Conservation (phyloP, 768 basidiomycete species). For the Suillus spraguei region DNA sequence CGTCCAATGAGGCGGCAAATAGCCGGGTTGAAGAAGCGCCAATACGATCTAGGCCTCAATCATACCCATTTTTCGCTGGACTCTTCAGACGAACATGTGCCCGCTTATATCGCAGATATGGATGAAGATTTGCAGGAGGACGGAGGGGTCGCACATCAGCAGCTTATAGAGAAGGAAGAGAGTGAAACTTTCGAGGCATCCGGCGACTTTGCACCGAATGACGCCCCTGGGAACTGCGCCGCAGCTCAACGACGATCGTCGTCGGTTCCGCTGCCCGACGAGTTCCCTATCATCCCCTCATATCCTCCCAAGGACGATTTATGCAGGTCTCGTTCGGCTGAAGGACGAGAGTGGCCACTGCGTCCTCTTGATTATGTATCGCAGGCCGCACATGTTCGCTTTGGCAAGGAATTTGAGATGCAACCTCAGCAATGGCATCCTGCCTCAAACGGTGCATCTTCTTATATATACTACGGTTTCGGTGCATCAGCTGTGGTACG, state of each 20-base stretch:
- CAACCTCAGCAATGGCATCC: conserved; percentile 7
- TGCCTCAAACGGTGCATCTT: neutral
- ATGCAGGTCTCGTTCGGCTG: neutral
- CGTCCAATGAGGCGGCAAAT: conserved; percentile 49
- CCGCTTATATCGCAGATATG: neutral
- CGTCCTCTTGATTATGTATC: conserved; percentile 15
- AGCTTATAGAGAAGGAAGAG: conserved; percentile 1
- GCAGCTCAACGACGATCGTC: conserved; percentile 12
- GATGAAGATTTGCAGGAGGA: conserved; percentile 1
- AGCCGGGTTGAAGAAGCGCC: conserved; percentile 21
- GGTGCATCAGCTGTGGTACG: neutral
- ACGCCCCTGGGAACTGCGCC: no score
- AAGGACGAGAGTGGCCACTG: neutral
- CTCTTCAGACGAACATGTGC: conserved; percentile 8
- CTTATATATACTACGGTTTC: neutral
- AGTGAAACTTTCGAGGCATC: neutral
- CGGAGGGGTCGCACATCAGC: neutral
- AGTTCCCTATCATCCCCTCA: conserved; percentile 1
- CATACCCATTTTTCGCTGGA: conserved; percentile 11
- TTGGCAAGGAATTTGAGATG: conserved; percentile 2
- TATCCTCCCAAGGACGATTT: neutral
- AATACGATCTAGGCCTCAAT: conserved; percentile 21
- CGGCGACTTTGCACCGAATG: neutral
- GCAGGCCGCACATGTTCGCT: conserved; percentile 11
- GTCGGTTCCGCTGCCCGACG: conserved; percentile 12